Percentiles rank a stretch among this genome's conserved stretches.
Conservation (phyloP, 73 alveolate genomes). For the Symbiodinium pilosum region DNA sequence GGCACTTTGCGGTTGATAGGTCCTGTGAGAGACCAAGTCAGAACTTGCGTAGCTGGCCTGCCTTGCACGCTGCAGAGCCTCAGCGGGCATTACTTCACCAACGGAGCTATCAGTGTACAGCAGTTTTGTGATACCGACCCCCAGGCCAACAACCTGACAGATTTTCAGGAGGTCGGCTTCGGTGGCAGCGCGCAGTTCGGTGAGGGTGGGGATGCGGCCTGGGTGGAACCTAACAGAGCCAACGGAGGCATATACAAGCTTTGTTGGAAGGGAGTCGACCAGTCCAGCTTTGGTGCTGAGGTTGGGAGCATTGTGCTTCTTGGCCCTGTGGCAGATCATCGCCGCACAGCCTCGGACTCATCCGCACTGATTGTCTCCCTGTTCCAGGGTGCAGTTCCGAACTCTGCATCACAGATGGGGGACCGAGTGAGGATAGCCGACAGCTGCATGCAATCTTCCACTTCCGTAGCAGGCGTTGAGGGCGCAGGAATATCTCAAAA, state of each 20-base stretch:
- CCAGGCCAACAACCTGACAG: background rate
- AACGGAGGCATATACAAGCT: slow-evolving; percentile 3
- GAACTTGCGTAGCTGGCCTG: slow-evolving; percentile 1
- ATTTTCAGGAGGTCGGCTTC: background rate
- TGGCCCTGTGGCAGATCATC: slow-evolving; percentile 13
- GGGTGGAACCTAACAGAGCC: background rate
- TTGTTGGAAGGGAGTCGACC: background rate
- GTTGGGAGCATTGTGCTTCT: background rate
- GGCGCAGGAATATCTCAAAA: background rate
- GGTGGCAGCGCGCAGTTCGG: slow-evolving; percentile 10
- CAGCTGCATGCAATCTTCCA: background rate
- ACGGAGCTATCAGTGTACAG: background rate
- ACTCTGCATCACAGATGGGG: background rate
- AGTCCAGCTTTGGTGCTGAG: background rate
- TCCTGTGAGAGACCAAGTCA: background rate
- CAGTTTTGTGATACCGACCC: background rate
- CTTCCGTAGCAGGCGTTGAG: background rate
- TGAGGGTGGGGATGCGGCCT: background rate
- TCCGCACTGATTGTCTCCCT: background rate
- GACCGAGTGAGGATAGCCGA: slow-evolving; percentile 3
- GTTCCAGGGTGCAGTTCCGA: background rate
- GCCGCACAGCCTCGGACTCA: background rate
- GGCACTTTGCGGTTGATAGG: background rate
- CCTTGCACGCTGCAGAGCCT: background rate
- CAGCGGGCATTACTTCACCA: background rate